Evolutionary conservation across 192 early-diverging fungal genomes (phyloP), one percentile per base, ranked within the genome.

Genomic region (Backusella morwellensis): DNA sequence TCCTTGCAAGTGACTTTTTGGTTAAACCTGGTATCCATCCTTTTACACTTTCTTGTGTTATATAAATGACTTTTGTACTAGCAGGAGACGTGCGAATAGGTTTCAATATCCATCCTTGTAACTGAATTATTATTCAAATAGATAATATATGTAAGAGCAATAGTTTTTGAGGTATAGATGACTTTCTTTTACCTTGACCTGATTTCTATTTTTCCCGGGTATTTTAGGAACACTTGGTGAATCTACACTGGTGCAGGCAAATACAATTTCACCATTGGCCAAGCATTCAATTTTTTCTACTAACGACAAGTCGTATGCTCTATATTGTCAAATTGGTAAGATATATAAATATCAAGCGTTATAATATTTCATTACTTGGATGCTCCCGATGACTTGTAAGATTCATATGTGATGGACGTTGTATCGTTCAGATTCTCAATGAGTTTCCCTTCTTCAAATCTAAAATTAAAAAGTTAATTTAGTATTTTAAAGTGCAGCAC

Each of bases 21-120:
- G 87, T 83, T 9, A 88, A 79, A 32, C 84, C 81, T 14, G 86
- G 87, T 23, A 88, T 76, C 79, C 87, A 80, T 36, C 84, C 86
- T 70, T 79, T 50, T 19, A 83, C 52, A 59, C 78, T 74, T 12
- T 81, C 79, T 44, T 88, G 86, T 35, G 85, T 83, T 6, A 88
- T 73, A 75, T 87, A 88, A 3, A 81, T 86, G n/a, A 88, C 75
- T 73, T 84, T 84, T 34, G 84, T 88, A 47, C 80, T 76, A 14
- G 80, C 78, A 0, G 87, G 87, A n/a, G 78, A 75, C 2, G 82
- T 83, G 21, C 77, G 81, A 19, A 86, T 26, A 15, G 84, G 83
- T 47, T 85, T 80, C 11, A 88, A 76, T 29, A 88, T 74, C 87
- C 87, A 88, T 19, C 87, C 87, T 67, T 82, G 84, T 7, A 88